Base-by-base conservation (phyloP, 768 basidiomycete species). In the Amanita molliuscula region DNA sequence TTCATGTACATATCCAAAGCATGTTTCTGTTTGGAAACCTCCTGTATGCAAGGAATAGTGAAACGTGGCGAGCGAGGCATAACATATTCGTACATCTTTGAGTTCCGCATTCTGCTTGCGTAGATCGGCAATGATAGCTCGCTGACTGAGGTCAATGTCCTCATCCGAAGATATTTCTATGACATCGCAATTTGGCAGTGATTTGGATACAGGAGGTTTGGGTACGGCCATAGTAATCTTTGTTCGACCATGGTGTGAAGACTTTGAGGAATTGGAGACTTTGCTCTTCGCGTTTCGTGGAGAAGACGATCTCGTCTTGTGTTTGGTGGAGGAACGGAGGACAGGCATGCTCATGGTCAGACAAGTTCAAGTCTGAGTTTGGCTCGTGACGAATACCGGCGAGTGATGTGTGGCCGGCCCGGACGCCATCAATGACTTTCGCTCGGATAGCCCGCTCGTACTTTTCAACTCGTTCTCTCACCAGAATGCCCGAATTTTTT, bases 91-190 rank as follows among this genome's bases (percentile, higher is more conserved):
- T 29, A 79, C 79, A 58, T 73, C 68, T 58, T 70, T 67, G 8
- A 75, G 56, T 40, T 61, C 70, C 44, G 65, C 68, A 13, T 77
- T 56, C 48, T 78, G 67, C 44, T 61, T 62, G 50, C 67, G 67
- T 33, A 75, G 61, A 16, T 68, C 64, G 13, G 58, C 54, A 49
- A 66, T 58, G 18, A 58, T 54, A 51, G 63, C 48, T 6, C 62
- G 26, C 25, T 61, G 56, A 25, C 53, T 46, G 34, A 49, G 40
- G 23, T 48, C 38, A 25, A 53, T 53, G 3, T 78, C 78, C 13
- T 81, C 79, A 23, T 76, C 76, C n/a, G 77, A 78, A 1, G 75
- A 76, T 49, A 81, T 75, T 58, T 81, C 78, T 44, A 80, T 73
- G 16, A 79, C 62, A 16, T 78, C 76, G 21, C 50, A 51, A 43